A percentile compares a stretch with the other conserved stretches of the same genome.
Conservation (phyloP, 257 asterid species). For the Fraxinus quadrangulata region DNA sequence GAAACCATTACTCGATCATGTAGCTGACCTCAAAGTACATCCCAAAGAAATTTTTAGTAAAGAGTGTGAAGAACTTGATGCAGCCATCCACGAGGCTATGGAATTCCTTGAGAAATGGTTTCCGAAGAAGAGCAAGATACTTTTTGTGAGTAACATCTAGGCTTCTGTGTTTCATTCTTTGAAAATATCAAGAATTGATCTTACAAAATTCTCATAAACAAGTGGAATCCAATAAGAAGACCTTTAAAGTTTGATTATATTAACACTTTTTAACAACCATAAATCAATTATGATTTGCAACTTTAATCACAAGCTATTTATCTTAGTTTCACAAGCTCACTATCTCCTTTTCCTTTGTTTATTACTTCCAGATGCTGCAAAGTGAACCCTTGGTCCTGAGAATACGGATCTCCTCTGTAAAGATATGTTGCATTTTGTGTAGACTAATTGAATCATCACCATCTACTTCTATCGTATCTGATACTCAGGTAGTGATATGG, state of each 20-base stretch:
- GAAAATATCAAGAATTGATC: too few species aligned
- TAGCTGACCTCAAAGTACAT: conserved; percentile 45
- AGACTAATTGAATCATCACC: conserved; percentile 47
- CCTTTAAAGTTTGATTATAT: not conserved
- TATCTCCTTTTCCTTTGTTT: not conserved
- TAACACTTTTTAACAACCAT: too few species aligned
- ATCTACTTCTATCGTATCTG: conserved; percentile 41
- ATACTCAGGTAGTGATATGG: conserved; percentile 51
- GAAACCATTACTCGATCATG: conserved; percentile 68
- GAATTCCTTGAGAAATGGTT: conserved; percentile 90
- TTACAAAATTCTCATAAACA: too few species aligned
- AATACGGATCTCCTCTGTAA: conserved; percentile 55
- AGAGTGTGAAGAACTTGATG: conserved; percentile 78
- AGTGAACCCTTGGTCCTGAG: conserved; percentile 63
- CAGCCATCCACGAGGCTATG: conserved; percentile 76
- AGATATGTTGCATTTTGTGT: conserved; percentile 51
- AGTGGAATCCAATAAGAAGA: too few species aligned
- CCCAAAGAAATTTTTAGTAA: conserved; percentile 49
- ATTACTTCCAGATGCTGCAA: conserved; percentile 58
- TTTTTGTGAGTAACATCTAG: conserved; percentile 55
- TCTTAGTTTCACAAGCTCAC: conserved; percentile 10
- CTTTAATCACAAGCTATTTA: too few species aligned
- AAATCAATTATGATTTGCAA: too few species aligned
- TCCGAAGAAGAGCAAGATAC: conserved; percentile 86
- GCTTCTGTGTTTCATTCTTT: too few species aligned